Conservation (phyloP, 108 stramenopile species). For the Conticribra weissflogii region DNA sequence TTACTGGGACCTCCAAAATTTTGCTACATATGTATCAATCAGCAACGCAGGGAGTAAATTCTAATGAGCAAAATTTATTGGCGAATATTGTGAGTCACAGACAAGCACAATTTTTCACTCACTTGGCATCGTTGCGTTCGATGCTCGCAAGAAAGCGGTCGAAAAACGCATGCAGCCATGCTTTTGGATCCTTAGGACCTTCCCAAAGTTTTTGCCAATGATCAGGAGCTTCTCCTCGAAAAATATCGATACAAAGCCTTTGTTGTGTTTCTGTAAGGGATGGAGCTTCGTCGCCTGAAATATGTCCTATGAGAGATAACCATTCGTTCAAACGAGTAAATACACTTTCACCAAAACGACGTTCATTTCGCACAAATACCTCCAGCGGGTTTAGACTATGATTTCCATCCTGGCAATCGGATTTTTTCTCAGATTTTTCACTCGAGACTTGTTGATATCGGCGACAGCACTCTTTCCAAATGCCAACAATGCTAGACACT, state of each 20-base stretch:
- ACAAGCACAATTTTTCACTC: background rate
- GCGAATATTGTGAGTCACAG: background rate
- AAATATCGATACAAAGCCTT: background rate
- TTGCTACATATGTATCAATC: too few relatives aligned
- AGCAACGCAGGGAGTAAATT: too few relatives aligned
- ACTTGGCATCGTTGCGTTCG: background rate
- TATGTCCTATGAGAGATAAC: background rate
- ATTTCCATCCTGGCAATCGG: background rate
- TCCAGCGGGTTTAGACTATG: background rate
- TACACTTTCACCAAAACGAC: background rate
- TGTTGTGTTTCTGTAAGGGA: background rate
- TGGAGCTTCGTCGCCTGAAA: background rate
- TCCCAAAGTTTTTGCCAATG: background rate
- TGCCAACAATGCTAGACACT: background rate
- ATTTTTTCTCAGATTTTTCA: background rate
- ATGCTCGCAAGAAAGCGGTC: background rate
- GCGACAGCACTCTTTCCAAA: background rate
- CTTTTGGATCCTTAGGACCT: background rate
- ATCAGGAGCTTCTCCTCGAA: background rate
- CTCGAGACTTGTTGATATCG: background rate
- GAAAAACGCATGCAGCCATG: background rate
- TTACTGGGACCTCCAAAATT: background rate
- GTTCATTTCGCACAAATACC: background rate
- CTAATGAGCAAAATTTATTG: background rate
- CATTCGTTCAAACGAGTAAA: background rate